Evolutionary conservation across 306 rosid genomes (phyloP).

Genomic region (Arachis stenosperma): DNA sequence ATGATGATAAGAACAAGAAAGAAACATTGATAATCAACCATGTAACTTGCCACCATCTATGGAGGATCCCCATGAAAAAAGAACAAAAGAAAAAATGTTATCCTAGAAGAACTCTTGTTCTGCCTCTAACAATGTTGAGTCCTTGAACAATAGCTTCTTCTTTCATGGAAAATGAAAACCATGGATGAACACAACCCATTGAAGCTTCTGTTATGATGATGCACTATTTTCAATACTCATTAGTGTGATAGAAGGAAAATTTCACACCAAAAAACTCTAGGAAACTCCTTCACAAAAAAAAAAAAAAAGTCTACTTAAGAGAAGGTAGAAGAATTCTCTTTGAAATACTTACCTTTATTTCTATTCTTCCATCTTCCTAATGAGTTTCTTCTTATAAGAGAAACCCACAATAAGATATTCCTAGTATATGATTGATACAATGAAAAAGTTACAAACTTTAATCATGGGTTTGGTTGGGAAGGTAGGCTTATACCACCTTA

Average conservation of each 20-base stretch:
- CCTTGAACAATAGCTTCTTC: conserved; percentile 35
- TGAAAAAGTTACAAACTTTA: background rate
- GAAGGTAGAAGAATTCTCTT: conserved; percentile 32
- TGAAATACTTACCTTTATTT: conserved; percentile 27
- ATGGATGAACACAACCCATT: conserved; percentile 48
- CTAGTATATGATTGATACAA: conserved; percentile 31
- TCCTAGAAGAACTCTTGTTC: conserved; percentile 39
- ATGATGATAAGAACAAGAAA: conserved; percentile 44
- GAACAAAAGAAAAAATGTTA: conserved; percentile 5
- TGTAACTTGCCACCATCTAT: conserved; percentile 48
- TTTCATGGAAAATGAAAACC: conserved; percentile 35
- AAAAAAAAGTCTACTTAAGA: background rate
- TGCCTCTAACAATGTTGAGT: conserved; percentile 34
- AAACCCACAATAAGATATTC: conserved; percentile 16
- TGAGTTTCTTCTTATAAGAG: conserved; percentile 5
- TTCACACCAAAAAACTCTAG: background rate
- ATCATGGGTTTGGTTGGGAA: conserved; percentile 46
- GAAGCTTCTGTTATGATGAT: conserved; percentile 34
- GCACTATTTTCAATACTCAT: conserved; percentile 33
- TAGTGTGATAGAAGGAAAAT: background rate
- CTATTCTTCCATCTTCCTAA: conserved; percentile 7
- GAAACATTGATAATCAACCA: conserved; percentile 45
- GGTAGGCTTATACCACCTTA: conserved; percentile 45
- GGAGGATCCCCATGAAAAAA: conserved; percentile 51
- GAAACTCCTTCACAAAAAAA: conserved; percentile 17